Evolutionary conservation across 495 filamentous ascomycete genomes (phyloP).

Genomic region (Cercophora sp.): DNA sequence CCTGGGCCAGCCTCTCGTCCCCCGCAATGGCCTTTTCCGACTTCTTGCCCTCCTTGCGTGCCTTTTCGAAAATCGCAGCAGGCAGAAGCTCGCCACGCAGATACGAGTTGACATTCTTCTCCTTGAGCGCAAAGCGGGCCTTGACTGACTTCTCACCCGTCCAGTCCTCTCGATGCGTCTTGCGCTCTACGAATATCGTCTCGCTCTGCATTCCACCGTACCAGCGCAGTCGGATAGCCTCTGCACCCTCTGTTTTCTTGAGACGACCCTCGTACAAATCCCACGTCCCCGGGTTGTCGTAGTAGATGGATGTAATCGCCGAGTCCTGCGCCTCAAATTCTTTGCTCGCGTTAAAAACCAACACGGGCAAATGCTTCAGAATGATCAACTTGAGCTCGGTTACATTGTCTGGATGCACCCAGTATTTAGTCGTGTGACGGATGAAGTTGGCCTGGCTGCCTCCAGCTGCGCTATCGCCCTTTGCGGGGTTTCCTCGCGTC

Average conservation of each 20-base stretch:
- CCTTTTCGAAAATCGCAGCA: conserved; percentile 85
- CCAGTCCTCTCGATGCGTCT: conserved; percentile 99
- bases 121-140: conserved; percentile 88
- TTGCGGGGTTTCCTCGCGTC: conserved; percentile 85
- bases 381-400: conserved; percentile 97
- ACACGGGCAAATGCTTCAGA: conserved; percentile 92
- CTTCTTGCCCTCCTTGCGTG: conserved; percentile 90
- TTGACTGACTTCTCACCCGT: conserved; percentile 99
- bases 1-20: conserved; percentile 81
- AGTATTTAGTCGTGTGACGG: conserved; percentile 97
- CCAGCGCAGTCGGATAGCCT: conserved; percentile 95
- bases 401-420: conserved; percentile 98
- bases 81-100: conserved; percentile 77
- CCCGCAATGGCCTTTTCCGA: conserved; percentile 82
- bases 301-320: conserved; percentile 98
- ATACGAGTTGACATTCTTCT: conserved; percentile 94
- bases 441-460: conserved; percentile 94
- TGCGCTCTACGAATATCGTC: conserved; percentile 94
- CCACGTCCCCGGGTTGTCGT: conserved; percentile 89
- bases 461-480: conserved; percentile 86
- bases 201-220: conserved; percentile 94
- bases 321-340: conserved; percentile 87
- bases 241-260: conserved; percentile 96
- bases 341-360: conserved; percentile 97
- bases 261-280: conserved; percentile 89